These are phyloP conservation scores for Aspergillus nanangensis DNA, from an alignment of 495 filamentous ascomycete species.

Conservation along the genomic window DNA sequence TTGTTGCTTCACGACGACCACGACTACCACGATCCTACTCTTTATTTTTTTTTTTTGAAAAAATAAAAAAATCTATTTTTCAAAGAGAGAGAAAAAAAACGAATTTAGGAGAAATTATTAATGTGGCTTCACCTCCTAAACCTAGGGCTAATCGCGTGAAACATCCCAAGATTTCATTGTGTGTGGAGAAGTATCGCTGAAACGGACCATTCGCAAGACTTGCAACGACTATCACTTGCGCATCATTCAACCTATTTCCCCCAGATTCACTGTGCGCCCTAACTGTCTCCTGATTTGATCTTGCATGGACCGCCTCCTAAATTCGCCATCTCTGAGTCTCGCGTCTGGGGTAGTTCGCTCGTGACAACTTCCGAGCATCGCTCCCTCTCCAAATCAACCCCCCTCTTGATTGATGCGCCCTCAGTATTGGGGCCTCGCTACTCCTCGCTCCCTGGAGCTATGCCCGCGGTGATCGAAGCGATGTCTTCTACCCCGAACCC, in stretches of 20 bases:
- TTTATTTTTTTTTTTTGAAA: neutral
- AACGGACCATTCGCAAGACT: constrained; percentile 15
- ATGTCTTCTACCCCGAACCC: constrained; percentile 65
- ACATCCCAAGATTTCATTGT: constrained; percentile 10
- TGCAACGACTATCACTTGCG: constrained; percentile 27
- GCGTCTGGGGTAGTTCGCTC: neutral
- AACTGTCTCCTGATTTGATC: constrained; percentile 15
- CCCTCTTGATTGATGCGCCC: constrained; percentile 30
- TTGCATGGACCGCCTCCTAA: constrained; percentile 14
- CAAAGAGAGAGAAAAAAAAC: constrained; percentile 1
- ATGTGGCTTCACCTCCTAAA: constrained; percentile 1
- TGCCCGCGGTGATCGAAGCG: constrained; percentile 50
- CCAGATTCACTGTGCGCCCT: constrained; percentile 26
- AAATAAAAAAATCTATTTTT: too few species aligned
- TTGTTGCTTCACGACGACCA: constrained; percentile 1
- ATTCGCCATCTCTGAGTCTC: neutral
- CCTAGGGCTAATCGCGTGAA: constrained; percentile 12
- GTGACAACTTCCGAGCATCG: neutral
- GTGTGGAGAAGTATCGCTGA: constrained; percentile 17
- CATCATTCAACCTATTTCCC: constrained; percentile 3
- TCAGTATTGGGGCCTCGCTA: constrained; percentile 30
- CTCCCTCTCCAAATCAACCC: constrained; percentile 10
- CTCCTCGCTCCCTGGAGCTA: constrained; percentile 29
- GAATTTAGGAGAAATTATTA: neutral
- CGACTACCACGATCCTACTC: constrained; percentile 1